Conservation (phyloP, 139 green algal genomes). For the Zygnema circumcarinatum region DNA sequence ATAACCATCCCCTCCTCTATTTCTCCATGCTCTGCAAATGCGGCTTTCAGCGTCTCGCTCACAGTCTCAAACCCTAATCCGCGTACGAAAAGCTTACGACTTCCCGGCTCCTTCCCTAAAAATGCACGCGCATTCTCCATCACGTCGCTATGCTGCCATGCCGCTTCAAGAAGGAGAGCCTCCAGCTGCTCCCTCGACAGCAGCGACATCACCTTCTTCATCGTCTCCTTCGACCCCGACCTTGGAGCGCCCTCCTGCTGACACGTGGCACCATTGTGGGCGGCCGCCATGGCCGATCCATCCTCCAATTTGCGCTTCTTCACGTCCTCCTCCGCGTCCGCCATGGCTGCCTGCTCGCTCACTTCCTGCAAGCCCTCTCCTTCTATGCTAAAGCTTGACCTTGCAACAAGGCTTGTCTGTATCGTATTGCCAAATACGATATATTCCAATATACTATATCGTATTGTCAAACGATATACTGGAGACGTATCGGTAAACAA, state of each 20-base stretch:
- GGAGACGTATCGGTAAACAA: no score
- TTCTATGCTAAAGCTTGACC: no score
- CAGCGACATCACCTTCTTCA: neutral
- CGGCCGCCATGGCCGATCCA: neutral
- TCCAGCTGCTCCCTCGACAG: neutral
- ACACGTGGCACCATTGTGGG: neutral
- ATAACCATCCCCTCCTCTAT: constrained; percentile 29
- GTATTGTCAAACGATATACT: no score
- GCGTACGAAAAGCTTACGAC: constrained; percentile 21
- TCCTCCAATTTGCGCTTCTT: constrained; percentile 25
- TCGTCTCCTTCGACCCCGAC: neutral
- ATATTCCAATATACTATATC: no score
- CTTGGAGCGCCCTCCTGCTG: no score
- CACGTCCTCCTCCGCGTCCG: no score
- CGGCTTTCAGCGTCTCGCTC: neutral
- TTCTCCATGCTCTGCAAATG: neutral
- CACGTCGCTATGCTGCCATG: constrained; percentile 4
- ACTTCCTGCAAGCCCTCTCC: no score
- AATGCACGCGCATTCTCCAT: neutral
- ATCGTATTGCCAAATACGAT: no score
- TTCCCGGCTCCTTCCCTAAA: neutral
- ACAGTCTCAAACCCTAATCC: constrained; percentile 22
- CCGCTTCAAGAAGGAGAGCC: neutral
- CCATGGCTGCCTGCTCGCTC: neutral
- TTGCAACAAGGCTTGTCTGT: no score